Evolutionary conservation across 163 green algal species (phyloP), one percentile per base, ranked within the genome.

Genomic region (Scenedesmus sp.): DNA sequence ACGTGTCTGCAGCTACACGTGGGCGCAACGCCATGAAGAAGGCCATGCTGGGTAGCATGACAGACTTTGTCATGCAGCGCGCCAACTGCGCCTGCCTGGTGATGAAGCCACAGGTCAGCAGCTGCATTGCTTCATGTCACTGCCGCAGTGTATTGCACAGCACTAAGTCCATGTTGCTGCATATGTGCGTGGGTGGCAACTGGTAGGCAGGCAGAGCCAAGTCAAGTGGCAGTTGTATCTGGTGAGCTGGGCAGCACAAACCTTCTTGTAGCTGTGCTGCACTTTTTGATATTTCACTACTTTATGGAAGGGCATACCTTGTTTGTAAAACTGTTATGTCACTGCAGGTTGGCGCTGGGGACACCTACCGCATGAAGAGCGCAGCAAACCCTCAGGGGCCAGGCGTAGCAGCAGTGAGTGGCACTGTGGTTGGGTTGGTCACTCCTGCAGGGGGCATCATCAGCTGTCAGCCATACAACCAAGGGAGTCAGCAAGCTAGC

Each of bases 341-440:
- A 18, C 7, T 53, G 37, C 86, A 91, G 86, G 65, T 92, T 7
- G 88, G 80, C 22, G 88, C 88, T 22, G 88, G 88, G 26, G 88
- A 92, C 82, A 92, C 88, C 2, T 92, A 92, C 65, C 88, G 88
- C 24, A 92, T 92, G 88, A 92, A 92, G 33, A 92, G 44, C 26
- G 88, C 88, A 49, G 88, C 65, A 1, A 59, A 88, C 26, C 78
- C 78, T 3, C 68, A 56, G 24, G 78, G 42, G 24, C 43, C 24
- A 42, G 42, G 42, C 78, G 43, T 43, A 84, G 78, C 73, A 49
- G 37, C 78, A 59, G 78, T 84, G 78, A 43, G 78, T 35, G 24
- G 30, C 65, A 33, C 10, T 40, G 42, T 43, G 78, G 78, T 5
- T 35, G 6, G 4, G 6, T 59, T 37, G 12, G 18, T 3, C 40